Percentiles rank a stretch among this genome's conserved stretches.
phyloP scores from a whole-genome alignment of 2,329 filamentous ascomycete species.

The Ilyonectria sp. region DNA sequence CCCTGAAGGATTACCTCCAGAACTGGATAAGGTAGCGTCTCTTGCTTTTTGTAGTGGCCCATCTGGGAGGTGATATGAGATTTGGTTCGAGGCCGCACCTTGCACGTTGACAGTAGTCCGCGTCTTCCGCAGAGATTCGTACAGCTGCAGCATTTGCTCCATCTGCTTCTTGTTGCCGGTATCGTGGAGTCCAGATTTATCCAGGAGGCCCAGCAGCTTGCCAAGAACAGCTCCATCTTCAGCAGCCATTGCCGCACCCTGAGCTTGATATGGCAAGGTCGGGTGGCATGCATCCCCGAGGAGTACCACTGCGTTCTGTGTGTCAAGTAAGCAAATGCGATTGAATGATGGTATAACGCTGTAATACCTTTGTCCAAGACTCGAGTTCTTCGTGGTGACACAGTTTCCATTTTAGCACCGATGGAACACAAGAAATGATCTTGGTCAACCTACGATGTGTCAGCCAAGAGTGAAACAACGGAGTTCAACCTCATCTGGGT shows the following conservation, averaged over 20 bases:
- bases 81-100: neutral
- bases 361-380: neutral
- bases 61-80: neutral
- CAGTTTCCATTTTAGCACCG: neutral
- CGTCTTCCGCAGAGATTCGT: neutral
- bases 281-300: neutral
- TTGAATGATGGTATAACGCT: neutral
- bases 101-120: neutral
- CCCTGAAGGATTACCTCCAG: neutral
- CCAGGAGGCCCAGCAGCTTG: neutral
- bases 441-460: neutral
- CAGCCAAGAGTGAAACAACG: neutral
- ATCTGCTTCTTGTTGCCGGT: neutral
- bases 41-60: neutral
- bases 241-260: neutral
- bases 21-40: neutral
- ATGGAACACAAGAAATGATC: neutral
- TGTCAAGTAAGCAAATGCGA: neutral
- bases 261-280: constrained; percentile 1
- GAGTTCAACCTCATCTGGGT: neutral
- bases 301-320: neutral
- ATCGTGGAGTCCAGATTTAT: neutral
- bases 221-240: neutral
- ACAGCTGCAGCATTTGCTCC: neutral
- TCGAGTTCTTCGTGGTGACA: neutral